Base-by-base conservation (phyloP, 768 basidiomycete species). In the Clavulina sp. region DNA sequence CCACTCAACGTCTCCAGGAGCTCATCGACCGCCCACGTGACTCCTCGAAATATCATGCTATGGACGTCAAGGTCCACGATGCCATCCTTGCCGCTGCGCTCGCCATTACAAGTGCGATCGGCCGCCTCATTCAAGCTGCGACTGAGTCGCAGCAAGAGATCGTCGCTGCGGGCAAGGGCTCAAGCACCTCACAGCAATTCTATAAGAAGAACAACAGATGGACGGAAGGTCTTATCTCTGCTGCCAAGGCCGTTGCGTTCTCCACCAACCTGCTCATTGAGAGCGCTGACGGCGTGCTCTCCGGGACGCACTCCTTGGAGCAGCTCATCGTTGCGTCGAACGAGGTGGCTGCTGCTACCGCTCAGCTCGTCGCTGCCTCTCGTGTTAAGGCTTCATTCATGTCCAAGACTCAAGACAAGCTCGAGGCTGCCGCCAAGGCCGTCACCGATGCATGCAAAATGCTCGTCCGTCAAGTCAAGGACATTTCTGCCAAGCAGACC, bases 241-340 rank as follows among this genome's bases (percentile, higher is more conserved):
- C 95, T 32, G 95, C 95, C 19, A 96, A 95, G 66, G 77, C 95
- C 5, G 95, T 99, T 51, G 95, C 95, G 2, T 95, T 92, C 59
- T 91, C 95, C 6, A 97, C 95, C 31, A 85, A 78, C 57, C 68
- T 96, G 53, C 77, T 99, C 55, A 99, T 99, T 64, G 93, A 99
- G 65, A 85, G 83, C 57, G 95, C 95, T 18, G 95, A 99, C 64
- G 95, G 95, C 54, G 93, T 99, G 41, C 74, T 97, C 56, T 89
- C 86, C 0, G 95, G 93, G 9, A 92, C 89, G 16, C 89, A 97
- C 64, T 91, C 92, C 29, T 74, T 96, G 53, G 95, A 97, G 68
- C 95, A 99, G 67, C 83, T 99, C 58, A 97, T 99, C 61, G 95
- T 97, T 53, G 86, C 95, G n/a, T 99, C 95, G 34, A 97, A 97